Base-by-base conservation (phyloP, 2,329 filamentous ascomycete species). In the Curvularia sp. region DNA sequence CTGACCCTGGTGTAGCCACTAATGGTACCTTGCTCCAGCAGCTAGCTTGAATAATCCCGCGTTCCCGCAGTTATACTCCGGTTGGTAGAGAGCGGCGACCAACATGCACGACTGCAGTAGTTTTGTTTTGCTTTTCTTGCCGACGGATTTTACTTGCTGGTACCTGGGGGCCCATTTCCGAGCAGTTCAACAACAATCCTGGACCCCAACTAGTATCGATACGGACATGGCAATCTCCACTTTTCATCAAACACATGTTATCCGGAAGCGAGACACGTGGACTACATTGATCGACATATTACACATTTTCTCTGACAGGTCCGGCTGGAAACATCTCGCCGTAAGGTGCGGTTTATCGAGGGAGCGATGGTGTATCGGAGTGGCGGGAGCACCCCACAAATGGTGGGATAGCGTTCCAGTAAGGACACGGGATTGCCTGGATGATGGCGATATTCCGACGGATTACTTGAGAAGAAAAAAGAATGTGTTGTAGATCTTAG, bases 201-300 rank as follows among this genome's bases (percentile, higher is more conserved):
- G 12, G n/a, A n/a, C 5, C 28, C 26, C n/a, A 33, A 31, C 28
- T 15, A 31, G n/a, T 31, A 22, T 33, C 44, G 18, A 22, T 33
- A 33, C 33, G 28, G 28, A 18, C 7, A 31, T 33, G 26, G n/a
- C 28, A 30, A 33, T 38, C 47, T 28, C 52, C 47, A 50, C 52
- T 43, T 13, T 58, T 58, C 39, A 24, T 58, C 39, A 58, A 35
- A 51, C 31, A 39, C 31, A 38, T 22, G 26, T 35, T 46, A 35
- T 24, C 35, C n/a, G 15, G 24, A 38, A 31, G 54, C 35, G 24
- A 46, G 9, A 26, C 39, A 38, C 41, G 39, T 46, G 46, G 51
- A 58, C 46, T 46, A 49, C 44, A 26, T 33, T 41, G 33, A 55
- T 50, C 47, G 41, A 28, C 33, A 49, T 44, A 20, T 15, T 43